A percentile compares a stretch with the other conserved stretches of the same genome.
These are phyloP conservation scores for Drechslerella coelobrocha DNA, from an alignment of 2,329 filamentous ascomycete species.

Conservation along the genomic window DNA sequence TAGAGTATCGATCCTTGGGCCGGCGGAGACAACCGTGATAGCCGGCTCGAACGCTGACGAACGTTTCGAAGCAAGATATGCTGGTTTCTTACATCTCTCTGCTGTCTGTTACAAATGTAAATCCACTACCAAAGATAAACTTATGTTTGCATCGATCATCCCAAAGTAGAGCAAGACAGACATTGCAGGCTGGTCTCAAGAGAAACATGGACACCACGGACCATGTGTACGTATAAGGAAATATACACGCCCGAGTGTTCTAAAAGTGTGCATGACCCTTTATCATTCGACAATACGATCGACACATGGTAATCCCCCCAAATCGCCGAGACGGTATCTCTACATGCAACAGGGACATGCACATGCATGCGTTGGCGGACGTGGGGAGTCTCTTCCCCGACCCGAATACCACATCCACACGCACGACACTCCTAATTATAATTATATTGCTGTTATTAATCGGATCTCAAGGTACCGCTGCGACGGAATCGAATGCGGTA, in stretches of 20 bases:
- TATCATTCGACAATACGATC: conserved; percentile 48
- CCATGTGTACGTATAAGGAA: not conserved
- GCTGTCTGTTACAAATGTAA: too few relatives aligned
- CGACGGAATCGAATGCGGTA: conserved; percentile 22
- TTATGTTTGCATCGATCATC: too few relatives aligned
- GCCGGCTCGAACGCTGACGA: too few relatives aligned
- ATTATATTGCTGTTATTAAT: not conserved
- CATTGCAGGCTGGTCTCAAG: too few relatives aligned
- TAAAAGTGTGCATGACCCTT: too few relatives aligned
- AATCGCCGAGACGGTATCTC: conserved; percentile 40
- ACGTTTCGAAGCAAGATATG: too few relatives aligned
- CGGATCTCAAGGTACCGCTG: conserved; percentile 5
- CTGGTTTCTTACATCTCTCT: too few relatives aligned
- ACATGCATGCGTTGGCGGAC: conserved; percentile 47
- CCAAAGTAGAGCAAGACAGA: too few relatives aligned
- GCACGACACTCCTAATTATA: conserved; percentile 23
- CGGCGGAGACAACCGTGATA: too few relatives aligned
- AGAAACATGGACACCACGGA: too few relatives aligned
- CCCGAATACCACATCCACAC: conserved; percentile 8
- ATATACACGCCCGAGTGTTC: not conserved
- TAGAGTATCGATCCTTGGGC: not conserved
- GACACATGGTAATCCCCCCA: conserved; percentile 47
- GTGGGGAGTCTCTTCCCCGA: conserved; percentile 28
- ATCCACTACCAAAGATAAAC: too few relatives aligned
- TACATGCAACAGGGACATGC: conserved; percentile 25